Conservation (phyloP, 2,329 filamentous ascomycete species). For the Sordariomycetes sp. region DNA sequence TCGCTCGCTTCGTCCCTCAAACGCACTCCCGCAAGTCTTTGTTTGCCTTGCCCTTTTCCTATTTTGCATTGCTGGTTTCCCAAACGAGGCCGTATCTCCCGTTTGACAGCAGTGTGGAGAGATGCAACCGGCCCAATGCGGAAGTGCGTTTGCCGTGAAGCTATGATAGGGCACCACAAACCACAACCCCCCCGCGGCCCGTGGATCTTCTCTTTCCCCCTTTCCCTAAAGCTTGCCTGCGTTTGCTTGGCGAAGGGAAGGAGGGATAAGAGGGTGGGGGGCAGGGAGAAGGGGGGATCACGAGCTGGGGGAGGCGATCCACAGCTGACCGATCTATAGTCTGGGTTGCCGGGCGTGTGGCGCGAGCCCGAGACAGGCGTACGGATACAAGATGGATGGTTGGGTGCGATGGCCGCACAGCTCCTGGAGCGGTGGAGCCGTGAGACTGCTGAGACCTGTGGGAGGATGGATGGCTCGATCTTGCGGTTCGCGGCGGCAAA, state of each 20-base stretch:
- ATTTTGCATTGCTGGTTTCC: background rate
- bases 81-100: background rate
- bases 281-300: no score
- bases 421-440: background rate
- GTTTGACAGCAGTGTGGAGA: conserved; percentile 3
- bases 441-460: background rate
- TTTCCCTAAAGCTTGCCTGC: background rate
- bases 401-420: background rate
- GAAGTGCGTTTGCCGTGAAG: background rate
- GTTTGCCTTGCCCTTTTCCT: background rate
- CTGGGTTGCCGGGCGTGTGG: background rate
- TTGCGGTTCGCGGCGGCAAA: background rate
- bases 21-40: background rate
- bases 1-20: background rate
- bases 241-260: background rate
- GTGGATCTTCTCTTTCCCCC: background rate
- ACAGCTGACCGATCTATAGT: background rate
- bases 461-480: background rate
- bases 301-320: no score
- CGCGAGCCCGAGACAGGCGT: background rate
- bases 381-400: background rate
- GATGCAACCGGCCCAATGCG: conserved; percentile 1
- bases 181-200: background rate
- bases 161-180: background rate
- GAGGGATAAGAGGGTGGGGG: no score